A percentile compares a stretch with the other conserved stretches of the same genome.
phyloP scores from a whole-genome alignment of 345 rosid genomes.

The Gossypium herbaceum region DNA sequence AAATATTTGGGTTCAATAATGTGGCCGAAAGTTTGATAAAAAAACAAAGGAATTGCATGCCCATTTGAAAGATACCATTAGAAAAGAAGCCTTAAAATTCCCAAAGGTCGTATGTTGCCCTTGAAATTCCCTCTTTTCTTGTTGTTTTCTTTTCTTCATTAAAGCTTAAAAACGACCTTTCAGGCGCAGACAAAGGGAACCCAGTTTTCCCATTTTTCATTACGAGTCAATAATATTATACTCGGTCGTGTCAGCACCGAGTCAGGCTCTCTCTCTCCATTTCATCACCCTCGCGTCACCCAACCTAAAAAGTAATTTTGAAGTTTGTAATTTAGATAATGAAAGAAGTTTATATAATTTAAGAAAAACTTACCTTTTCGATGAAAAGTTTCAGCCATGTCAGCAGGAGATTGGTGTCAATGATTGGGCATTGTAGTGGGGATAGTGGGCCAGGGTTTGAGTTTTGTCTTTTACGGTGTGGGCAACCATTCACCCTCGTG shows the following conservation, averaged over 20 bases:
- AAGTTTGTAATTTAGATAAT: background rate
- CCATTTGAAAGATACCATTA: background rate
- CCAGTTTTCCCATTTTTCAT: background rate
- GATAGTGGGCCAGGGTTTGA: background rate
- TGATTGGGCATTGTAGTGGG: slow-evolving; percentile 13
- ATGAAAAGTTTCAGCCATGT: background rate
- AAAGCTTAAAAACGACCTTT: background rate
- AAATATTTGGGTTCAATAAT: no score
- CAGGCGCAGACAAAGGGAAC: background rate
- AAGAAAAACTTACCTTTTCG: background rate
- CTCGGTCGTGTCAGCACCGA: slow-evolving; percentile 27
- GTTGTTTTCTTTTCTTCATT: background rate
- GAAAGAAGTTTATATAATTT: background rate
- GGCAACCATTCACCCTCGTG: slow-evolving; percentile 24
- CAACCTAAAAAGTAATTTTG: background rate
- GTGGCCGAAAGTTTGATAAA: no score
- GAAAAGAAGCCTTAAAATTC: background rate
- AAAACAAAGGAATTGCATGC: no score
- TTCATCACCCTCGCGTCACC: slow-evolving; percentile 19
- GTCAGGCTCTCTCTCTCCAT: slow-evolving; percentile 6
- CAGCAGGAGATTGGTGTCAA: background rate
- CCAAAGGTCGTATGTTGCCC: background rate
- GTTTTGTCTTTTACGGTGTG: slow-evolving; percentile 14
- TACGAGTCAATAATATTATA: background rate
- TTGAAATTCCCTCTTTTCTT: background rate